Conservation (phyloP, 768 basidiomycete species). For the Russula vinacea region DNA sequence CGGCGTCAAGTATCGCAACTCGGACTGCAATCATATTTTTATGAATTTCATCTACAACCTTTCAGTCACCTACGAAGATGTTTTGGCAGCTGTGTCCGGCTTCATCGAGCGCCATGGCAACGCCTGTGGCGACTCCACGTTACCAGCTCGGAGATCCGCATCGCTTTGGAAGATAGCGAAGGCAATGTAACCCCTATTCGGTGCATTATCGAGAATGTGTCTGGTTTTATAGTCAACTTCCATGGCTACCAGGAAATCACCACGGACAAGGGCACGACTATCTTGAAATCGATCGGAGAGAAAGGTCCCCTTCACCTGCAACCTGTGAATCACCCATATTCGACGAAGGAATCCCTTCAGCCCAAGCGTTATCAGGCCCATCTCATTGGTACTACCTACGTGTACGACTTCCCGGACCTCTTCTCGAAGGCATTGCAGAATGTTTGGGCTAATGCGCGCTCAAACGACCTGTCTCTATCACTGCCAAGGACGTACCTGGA, state of each 20-base stretch:
- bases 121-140: conserved; percentile 97
- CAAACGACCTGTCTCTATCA: conserved; percentile 59
- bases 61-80: conserved; percentile 92
- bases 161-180: conserved; percentile 89
- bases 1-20: conserved; percentile 81
- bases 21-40: conserved; percentile 98
- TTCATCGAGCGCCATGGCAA: conserved; percentile 99
- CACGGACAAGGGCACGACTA: conserved; percentile 91
- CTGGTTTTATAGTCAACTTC: conserved; percentile 98
- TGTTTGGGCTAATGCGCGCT: conserved; percentile 77
- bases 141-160: conserved; percentile 95
- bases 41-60: conserved; percentile 99
- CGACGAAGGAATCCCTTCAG: conserved; percentile 97
- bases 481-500: conserved; percentile 77
- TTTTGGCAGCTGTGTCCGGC: conserved; percentile 94
- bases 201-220: conserved; percentile 97
- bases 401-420: conserved; percentile 98
- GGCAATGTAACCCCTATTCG: conserved; percentile 96
- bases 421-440: conserved; percentile 97
- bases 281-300: conserved; percentile 96
- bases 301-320: conserved; percentile 96
- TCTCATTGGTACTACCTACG: conserved; percentile 96
- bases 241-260: conserved; percentile 97
- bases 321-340: conserved; percentile 88
- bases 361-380: conserved; percentile 99